A percentile compares a stretch with the other conserved stretches of the same genome.
Conservation (phyloP, 345 rosid species). For the Punica granatum region DNA sequence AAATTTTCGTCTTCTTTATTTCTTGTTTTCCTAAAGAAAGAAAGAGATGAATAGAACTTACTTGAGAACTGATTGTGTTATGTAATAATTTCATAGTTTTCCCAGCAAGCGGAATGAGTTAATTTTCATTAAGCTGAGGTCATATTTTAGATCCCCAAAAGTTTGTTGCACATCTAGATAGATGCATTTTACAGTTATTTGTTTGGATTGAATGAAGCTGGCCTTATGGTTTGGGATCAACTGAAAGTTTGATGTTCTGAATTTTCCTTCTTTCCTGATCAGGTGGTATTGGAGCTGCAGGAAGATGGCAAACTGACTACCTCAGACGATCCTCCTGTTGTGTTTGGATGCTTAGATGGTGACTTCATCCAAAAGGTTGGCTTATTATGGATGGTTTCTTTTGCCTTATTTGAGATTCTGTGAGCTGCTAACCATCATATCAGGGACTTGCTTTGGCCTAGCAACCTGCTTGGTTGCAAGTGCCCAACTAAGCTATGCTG, state of each 20-base stretch:
- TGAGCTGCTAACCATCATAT: background rate
- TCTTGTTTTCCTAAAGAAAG: background rate
- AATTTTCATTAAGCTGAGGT: background rate
- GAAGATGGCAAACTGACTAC: slow-evolving; percentile 71
- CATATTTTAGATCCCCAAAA: too few relatives aligned
- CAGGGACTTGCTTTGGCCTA: background rate
- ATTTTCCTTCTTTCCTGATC: slow-evolving; percentile 2
- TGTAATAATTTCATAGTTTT: background rate
- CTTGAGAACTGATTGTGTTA: background rate
- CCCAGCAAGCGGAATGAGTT: background rate
- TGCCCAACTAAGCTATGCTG: too few relatives aligned
- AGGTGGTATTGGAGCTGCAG: slow-evolving; percentile 89
- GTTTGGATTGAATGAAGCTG: background rate
- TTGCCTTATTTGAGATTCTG: background rate
- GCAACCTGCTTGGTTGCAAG: background rate
- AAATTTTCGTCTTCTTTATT: background rate
- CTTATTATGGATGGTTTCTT: background rate
- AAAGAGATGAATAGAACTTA: background rate
- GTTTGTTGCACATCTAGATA: too few relatives aligned
- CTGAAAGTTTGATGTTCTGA: background rate
- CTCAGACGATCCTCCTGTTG: slow-evolving; percentile 81
- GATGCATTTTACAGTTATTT: background rate
- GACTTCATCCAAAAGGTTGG: slow-evolving; percentile 62
- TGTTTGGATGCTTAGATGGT: slow-evolving; percentile 53
- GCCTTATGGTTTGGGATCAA: background rate